These are phyloP conservation scores for Fonsecaea erecta DNA, from an alignment of 2,329 filamentous ascomycete species.

Conservation along the genomic window DNA sequence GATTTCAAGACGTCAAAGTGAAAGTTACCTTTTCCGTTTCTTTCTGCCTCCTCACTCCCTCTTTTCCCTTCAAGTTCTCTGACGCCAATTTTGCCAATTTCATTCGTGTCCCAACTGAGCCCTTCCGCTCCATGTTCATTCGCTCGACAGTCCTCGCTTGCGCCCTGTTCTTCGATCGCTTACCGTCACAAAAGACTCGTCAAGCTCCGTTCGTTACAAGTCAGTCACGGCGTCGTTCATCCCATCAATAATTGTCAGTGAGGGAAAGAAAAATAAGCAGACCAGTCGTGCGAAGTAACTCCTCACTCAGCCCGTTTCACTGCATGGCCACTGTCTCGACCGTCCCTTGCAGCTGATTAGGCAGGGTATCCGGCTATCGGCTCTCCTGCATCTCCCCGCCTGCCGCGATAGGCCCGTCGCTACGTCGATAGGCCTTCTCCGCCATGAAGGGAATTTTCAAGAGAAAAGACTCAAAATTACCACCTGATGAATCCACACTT, in stretches of 20 bases:
- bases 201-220: neutral
- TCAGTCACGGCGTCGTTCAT: neutral
- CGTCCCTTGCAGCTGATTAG: slow-evolving; percentile 23
- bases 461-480: slow-evolving; percentile 51
- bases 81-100: slow-evolving; percentile 12
- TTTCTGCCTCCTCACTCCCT: neutral
- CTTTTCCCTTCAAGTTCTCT: slow-evolving; percentile 1
- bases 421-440: slow-evolving; percentile 29
- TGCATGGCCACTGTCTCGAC: slow-evolving; percentile 8
- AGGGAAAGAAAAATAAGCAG: neutral
- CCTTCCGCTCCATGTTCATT: slow-evolving; percentile 1
- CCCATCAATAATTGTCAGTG: neutral
- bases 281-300: slow-evolving; percentile 1
- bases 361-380: slow-evolving; percentile 19
- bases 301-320: neutral
- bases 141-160: neutral
- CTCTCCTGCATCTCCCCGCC: slow-evolving; percentile 17
- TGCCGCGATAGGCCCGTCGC: slow-evolving; percentile 13
- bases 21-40: neutral
- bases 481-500: slow-evolving; percentile 18
- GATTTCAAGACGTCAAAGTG: neutral
- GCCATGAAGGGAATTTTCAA: slow-evolving; percentile 55
- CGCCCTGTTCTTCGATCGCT: slow-evolving; percentile 2
- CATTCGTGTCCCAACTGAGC: slow-evolving; percentile 16
- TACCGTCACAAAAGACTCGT: neutral